Base-by-base conservation (phyloP, 108 stramenopile genomes). In the Fistulifera pelliculosa region DNA sequence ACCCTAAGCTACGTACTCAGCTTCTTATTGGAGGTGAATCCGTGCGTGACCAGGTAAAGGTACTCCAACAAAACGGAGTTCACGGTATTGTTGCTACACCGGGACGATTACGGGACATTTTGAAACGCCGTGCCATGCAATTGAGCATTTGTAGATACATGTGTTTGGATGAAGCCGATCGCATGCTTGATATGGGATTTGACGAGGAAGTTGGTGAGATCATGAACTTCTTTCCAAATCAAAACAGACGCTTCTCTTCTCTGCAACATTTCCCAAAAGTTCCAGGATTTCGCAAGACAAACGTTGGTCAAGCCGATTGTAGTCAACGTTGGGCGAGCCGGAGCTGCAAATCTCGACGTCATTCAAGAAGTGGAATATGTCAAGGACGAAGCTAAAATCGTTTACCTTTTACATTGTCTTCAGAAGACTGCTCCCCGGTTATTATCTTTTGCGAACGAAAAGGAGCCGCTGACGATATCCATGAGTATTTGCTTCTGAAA, bases 351-450 rank as follows among this genome's bases (percentile, higher is more conserved):
- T 61, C 62, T 98, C n/a, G 97, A 99, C 72, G 96, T 99, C 10
- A 97, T 99, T 61, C 97, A 99, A 73, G 98, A 99, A 74, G 96
- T 99, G 49, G 98, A 99, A 62, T 95, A 97, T 61, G 96, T 99
- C 52, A 96, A 96, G 68, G 82, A 95, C 56, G 98, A 99, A 58
- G 95, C 95, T 14, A 95, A 95, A 64, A 95, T 98, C 56, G 90
- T 96, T 5, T 96, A 98, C 42, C 68, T 98, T 23, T 71, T 99
- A 56, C 90, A 96, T 66, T 97, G 96, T 58, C 62, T 99, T 27
- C 96, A 98, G 62, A 99, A 99, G 76, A 98, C 98, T 19, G 94
- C 96, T 25, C 98, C 98, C 98, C 98, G 5, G 97, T 95, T 0
- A 72, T 96, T 53, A 96, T 99, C 40, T 99, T 99, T 70, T 94